Conservation (phyloP, 140 eudicot genomes). For the Anethum foeniculum region DNA sequence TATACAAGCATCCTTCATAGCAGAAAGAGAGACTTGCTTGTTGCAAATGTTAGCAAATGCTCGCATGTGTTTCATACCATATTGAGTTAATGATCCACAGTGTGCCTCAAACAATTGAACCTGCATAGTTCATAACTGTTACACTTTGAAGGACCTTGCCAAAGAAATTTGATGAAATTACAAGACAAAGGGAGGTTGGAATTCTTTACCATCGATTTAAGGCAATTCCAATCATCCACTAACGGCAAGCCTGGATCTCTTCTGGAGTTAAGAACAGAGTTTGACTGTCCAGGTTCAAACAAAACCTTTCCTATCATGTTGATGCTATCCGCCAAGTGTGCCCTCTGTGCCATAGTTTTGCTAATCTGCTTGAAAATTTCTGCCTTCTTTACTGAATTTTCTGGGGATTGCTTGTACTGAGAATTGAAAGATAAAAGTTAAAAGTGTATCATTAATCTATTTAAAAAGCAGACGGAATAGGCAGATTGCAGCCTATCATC, state of each 20-base stretch:
- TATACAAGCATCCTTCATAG: slow-evolving; percentile 52
- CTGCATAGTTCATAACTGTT: slow-evolving; percentile 19
- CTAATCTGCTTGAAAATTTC: slow-evolving; percentile 41
- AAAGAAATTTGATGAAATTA: not conserved
- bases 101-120: slow-evolving; percentile 58
- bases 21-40: slow-evolving; percentile 19
- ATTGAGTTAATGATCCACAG: slow-evolving; percentile 67
- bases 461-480: not conserved
- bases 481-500: not conserved
- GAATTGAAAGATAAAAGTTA: not conserved
- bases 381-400: slow-evolving; percentile 28
- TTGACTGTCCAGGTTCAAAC: slow-evolving; percentile 27
- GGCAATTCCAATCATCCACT: slow-evolving; percentile 45
- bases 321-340: slow-evolving; percentile 54
- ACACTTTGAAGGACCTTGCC: not conserved
- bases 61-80: slow-evolving; percentile 80
- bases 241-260: slow-evolving; percentile 28
- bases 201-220: slow-evolving; percentile 21
- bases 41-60: slow-evolving; percentile 93
- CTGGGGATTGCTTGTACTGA: slow-evolving; percentile 48
- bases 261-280: slow-evolving; percentile 18
- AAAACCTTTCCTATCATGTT: slow-evolving; percentile 23
- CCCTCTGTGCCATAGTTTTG: slow-evolving; percentile 43
- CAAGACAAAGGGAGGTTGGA: not conserved
- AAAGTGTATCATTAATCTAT: not conserved